Conservation (phyloP, 257 asterid genomes). For the Gynochthodes officinalis region DNA sequence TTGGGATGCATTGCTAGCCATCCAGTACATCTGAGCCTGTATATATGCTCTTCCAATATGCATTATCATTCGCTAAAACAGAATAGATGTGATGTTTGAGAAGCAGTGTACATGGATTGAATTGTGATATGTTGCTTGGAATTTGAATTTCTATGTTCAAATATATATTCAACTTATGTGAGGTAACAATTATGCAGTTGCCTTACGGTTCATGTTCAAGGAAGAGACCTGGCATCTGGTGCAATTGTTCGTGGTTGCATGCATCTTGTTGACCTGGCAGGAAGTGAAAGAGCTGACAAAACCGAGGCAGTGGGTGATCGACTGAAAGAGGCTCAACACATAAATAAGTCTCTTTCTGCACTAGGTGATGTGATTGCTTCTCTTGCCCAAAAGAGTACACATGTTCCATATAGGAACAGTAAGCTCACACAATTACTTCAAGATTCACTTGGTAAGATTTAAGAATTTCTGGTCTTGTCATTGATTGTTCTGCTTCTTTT, state of each 20-base stretch:
- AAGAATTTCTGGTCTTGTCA: background rate
- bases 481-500: background rate
- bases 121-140: background rate
- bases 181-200: slow-evolving; percentile 48
- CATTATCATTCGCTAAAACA: background rate
- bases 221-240: slow-evolving; percentile 70
- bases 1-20: background rate
- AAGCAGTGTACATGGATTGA: background rate
- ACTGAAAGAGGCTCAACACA: slow-evolving; percentile 70
- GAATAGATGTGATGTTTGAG: background rate
- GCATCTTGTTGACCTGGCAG: slow-evolving; percentile 94
- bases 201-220: slow-evolving; percentile 83
- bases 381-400: slow-evolving; percentile 69
- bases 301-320: slow-evolving; percentile 73
- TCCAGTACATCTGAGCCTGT: background rate
- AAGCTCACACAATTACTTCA: slow-evolving; percentile 91
- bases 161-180: background rate
- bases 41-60: background rate
- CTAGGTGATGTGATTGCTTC: slow-evolving; percentile 86
- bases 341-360: slow-evolving; percentile 79
- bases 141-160: background rate
- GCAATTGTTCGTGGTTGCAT: slow-evolving; percentile 58
- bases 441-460: slow-evolving; percentile 70
- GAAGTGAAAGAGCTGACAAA: slow-evolving; percentile 80
- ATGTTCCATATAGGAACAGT: slow-evolving; percentile 83